Base-by-base conservation (phyloP, 345 rosid genomes). In the Brassica rapa region DNA sequence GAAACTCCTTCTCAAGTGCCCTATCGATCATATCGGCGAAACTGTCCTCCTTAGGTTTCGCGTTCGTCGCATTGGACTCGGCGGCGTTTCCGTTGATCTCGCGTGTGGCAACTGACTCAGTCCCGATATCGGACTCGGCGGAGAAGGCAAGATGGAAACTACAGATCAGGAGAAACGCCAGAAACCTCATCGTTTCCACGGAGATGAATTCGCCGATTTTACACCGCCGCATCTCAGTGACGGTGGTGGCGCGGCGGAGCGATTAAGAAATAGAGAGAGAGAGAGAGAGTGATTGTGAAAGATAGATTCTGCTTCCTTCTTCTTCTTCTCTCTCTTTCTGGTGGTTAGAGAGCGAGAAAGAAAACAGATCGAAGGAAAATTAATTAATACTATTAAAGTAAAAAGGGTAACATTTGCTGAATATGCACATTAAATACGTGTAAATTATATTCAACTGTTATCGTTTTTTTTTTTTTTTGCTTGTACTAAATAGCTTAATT, bases 21-120 rank as follows among this genome's bases (percentile, higher is more conserved):
- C 93, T 92, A 83, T 87, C 97, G 73, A 94, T 90, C 77, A 94
- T 90, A 78, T 89, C 91, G 7, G 94, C 97, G 81, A 94, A 90
- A 77, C 90, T 86, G 55, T 85, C 92, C 68, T 89, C 92, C 71
- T 77, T 88, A 74, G 86, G 87, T 82, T 86, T 84, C 68, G 86
- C 62, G 19, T 37, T 73, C 49, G 93, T 82, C 35, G 84, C 71
- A 72, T 87, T 89, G 74, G 71, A 60, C 65, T 77, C 86, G 29
- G 53, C 32, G 56, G 4, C 12, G 62, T 85, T 86, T 56, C 80
- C 85, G 74, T 85, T 84, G 84, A 79, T 76, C 68, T 85, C 90
- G 5, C 61, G 74, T 8, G 51, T 65, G 0, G 61, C 32, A 23
- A 49, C 76, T 37, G 86, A 75, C 46, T 73, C 84, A 79, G 81